Evolutionary conservation across 2,329 filamentous ascomycete genomes (phyloP).

Genomic region (Alternaria sp.): DNA sequence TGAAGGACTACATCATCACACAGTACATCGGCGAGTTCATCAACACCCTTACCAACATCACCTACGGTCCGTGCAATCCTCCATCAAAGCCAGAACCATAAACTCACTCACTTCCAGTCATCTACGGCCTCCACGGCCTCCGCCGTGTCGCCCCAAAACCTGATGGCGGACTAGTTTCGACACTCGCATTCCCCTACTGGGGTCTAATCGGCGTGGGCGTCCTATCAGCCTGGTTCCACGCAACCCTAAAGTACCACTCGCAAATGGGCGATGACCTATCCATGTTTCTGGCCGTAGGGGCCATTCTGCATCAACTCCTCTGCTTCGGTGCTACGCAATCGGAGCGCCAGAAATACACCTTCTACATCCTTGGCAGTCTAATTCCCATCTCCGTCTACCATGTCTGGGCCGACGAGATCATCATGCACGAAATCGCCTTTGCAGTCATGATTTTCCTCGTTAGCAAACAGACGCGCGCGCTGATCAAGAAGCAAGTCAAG

Average conservation of each 20-base stretch:
- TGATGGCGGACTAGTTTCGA: conserved; percentile 44
- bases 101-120: conserved; percentile 31
- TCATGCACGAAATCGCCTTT: conserved; percentile 51
- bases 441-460: conserved; percentile 55
- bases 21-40: conserved; percentile 63
- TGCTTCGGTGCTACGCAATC: conserved; percentile 49
- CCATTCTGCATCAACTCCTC: conserved; percentile 62
- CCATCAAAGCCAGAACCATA: neutral
- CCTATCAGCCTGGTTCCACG: conserved; percentile 55
- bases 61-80: conserved; percentile 54
- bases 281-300: conserved; percentile 64
- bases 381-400: conserved; percentile 50
- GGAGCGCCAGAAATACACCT: conserved; percentile 36
- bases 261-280: conserved; percentile 66
- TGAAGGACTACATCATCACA: conserved; percentile 63
- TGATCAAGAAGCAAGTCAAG: conserved; percentile 41
- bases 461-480: conserved; percentile 33
- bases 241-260: conserved; percentile 57
- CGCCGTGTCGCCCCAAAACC: conserved; percentile 33
- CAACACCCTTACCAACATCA: conserved; percentile 62
- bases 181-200: conserved; percentile 52
- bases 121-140: conserved; percentile 49
- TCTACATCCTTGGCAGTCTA: conserved; percentile 39
- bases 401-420: conserved; percentile 52
- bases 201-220: conserved; percentile 56